Base-by-base conservation (phyloP, 768 basidiomycete species). In the Mycena rebaudengoi region DNA sequence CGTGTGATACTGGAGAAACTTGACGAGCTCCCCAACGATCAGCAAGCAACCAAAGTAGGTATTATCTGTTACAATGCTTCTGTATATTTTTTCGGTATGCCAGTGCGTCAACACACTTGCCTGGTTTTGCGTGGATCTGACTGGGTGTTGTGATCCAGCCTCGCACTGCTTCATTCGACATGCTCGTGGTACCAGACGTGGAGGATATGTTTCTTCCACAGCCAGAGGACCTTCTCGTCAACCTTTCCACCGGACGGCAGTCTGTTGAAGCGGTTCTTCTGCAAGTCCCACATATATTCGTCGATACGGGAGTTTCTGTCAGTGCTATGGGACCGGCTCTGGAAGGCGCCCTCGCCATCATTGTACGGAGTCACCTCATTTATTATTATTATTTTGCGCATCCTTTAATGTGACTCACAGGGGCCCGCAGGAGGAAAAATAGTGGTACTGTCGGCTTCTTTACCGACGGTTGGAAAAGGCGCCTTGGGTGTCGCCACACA, bases 161-260 rank as follows among this genome's bases (percentile, higher is more conserved):
- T 3, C 39, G 33, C 5, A 28, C 50, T 18, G 37, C 44, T 1
- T 13, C 4, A 64, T 41, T 86, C 5, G 76, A 78, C 11, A 88
- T 91, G 86, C 82, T 91, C 32, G 89, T 91, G 58, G 86, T 90
- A 2, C 86, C 86, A 7, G 89, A 91, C 69, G 75, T 89, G 25
- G 85, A 88, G 53, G 89, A 89, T 68, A 84, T 88, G 35, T 90
- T 87, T 79, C 76, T 90, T 29, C 89, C 89, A 8, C 85, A 85
- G 1, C 86, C 86, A 8, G 81, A 79, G 48, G 88, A 89, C 69
- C 74, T 90, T 28, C 82, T 89, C 21, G 85, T 89, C 70, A 89
- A 88, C 78, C 72, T 89, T 32, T 78, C 81, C 26, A 87, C 89
- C 71, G 78, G 82, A 7, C 80, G 86, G 20, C 73, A 81, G 1